Base-by-base conservation (phyloP, 495 filamentous ascomycete species). In the Penicillium taxi region DNA sequence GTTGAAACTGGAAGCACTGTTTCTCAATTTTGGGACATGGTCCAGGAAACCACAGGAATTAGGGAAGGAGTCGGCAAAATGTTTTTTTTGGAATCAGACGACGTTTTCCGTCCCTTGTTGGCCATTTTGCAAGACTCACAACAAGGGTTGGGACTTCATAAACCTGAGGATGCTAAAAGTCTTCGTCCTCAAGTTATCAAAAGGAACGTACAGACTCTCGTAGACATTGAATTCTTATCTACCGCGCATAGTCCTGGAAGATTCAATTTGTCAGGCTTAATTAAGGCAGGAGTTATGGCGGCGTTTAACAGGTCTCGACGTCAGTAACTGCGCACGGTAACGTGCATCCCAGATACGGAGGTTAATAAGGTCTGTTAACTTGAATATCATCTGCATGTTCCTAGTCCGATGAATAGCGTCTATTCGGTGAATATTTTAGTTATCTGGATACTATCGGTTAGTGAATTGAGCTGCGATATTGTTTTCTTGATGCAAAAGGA, bases 171-270 rank as follows among this genome's bases (percentile, higher is more conserved):
- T n/a, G n/a, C 22, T 38, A 41, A 18, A 41, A 39, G 26, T 25
- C 30, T 34, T 42, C 42, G n/a, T 13, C 14, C 43, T 47, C 27
- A 44, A 49, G 37, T 42, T 1, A 37, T 53, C 12, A 34, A 45
- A 9, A 37, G 44, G 16, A 58, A 48, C 16, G 37, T 59, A 15
- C 41, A 54, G 28, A 52, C 48, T 25, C 37, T 59, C 9, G 37
- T 41, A 14, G 43, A 45, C 19, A 43, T 39, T 8, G 55, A 48
- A 0, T 58, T 53, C 18, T 30, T 58, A 20, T 48, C 52, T 24
- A 43, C 38, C 29, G 35, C 47, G 6, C 41, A 28, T 5, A n/a
- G 5, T 13, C 11, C n/a, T n/a, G n/a, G n/a, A n/a, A n/a, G n/a
- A n/a, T n/a, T n/a, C n/a, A n/a, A n/a, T n/a, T n/a, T n/a, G n/a